Evolutionary conservation across 2,329 filamentous ascomycete genomes (phyloP).

Genomic region (Onygenales sp.): DNA sequence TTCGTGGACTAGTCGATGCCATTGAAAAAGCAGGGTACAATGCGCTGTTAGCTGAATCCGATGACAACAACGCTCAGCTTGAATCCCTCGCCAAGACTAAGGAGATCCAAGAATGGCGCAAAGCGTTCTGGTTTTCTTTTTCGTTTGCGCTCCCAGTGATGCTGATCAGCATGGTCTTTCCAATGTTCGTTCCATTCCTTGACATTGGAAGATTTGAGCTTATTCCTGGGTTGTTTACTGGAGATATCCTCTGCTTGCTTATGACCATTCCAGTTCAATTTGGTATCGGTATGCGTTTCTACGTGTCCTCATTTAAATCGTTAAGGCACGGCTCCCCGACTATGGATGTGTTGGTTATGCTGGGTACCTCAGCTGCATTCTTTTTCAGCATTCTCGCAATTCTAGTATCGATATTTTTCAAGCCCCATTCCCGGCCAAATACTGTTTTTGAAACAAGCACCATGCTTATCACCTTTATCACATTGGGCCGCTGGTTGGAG

Average conservation of each 20-base stretch:
- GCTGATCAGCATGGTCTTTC: constrained; percentile 83
- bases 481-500: constrained; percentile 80
- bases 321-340: constrained; percentile 84
- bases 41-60: constrained; percentile 77
- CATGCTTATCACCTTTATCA: constrained; percentile 96
- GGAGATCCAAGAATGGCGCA: constrained; percentile 88
- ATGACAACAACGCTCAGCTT: constrained; percentile 94
- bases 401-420: constrained; percentile 65
- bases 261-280: constrained; percentile 94
- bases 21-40: constrained; percentile 81
- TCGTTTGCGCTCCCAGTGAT: constrained; percentile 85
- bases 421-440: constrained; percentile 68
- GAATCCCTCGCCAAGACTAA: constrained; percentile 93
- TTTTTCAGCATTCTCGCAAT: constrained; percentile 89
- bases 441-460: constrained; percentile 97
- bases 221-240: constrained; percentile 69
- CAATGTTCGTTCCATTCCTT: constrained; percentile 67
- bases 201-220: constrained; percentile 66
- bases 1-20: constrained; percentile 71
- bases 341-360: constrained; percentile 92
- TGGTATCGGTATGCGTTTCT: constrained; percentile 90
- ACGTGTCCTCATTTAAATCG: constrained; percentile 85
- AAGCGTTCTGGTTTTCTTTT: constrained; percentile 67
- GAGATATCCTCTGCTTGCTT: constrained; percentile 71
- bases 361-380: constrained; percentile 91